Conservation (phyloP, 1,284 basidiomycete genomes). For the Entoloma clypeatum region DNA sequence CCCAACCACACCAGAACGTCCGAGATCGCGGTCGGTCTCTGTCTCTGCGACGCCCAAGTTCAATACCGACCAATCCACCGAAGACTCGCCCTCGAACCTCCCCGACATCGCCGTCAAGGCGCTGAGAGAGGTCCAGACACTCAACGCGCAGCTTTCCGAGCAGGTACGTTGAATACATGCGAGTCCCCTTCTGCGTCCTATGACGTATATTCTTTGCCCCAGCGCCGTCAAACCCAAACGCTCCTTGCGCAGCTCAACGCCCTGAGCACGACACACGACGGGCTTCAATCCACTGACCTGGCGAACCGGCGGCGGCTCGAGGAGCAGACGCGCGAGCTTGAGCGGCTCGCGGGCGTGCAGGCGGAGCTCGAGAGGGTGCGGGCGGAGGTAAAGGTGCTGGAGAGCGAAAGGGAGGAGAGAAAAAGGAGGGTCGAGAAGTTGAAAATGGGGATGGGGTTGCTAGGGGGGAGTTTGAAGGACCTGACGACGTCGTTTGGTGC, state of each 20-base stretch:
- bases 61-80: neutral
- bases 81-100: constrained; percentile 1
- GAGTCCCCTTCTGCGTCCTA: neutral
- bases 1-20: constrained; percentile 7
- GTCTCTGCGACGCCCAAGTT: neutral
- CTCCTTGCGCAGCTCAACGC: constrained; percentile 4
- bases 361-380: neutral
- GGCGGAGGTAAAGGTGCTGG: neutral
- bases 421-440: constrained; percentile 9
- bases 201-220: neutral
- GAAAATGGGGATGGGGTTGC: constrained; percentile 15
- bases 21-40: constrained; percentile 8
- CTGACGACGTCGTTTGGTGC: constrained; percentile 20
- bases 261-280: constrained; percentile 5
- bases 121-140: constrained; percentile 11
- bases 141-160: constrained; percentile 12
- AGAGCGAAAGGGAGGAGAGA: constrained; percentile 4
- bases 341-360: neutral
- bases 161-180: constrained; percentile 12
- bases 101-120: constrained; percentile 15
- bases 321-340: neutral
- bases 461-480: constrained; percentile 21
- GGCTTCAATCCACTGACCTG: constrained; percentile 1
- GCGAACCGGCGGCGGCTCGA: neutral
- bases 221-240: constrained; percentile 5